Evolutionary conservation across 2,329 filamentous ascomycete genomes (phyloP).

Genomic region (Alternaria sp.): DNA sequence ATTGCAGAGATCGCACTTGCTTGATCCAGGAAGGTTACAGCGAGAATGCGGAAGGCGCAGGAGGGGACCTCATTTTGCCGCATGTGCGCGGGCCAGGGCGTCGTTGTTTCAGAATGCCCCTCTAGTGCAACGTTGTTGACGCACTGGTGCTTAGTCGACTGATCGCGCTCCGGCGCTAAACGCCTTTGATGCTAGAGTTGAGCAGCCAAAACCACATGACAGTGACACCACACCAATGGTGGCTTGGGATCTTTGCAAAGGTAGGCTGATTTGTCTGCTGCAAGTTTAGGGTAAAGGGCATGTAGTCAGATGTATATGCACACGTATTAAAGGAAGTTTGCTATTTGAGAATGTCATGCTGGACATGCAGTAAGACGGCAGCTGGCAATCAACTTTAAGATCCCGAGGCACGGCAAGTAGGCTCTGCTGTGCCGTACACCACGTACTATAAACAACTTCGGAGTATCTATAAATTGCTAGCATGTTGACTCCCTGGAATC

Average conservation of each 20-base stretch:
- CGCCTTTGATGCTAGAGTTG: not conserved
- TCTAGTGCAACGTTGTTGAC: slow-evolving; percentile 14
- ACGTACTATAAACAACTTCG: not conserved
- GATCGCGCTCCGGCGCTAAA: slow-evolving; percentile 13
- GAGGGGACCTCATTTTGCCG: slow-evolving; percentile 11
- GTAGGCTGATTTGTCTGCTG: not conserved
- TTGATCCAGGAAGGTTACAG: slow-evolving; percentile 13
- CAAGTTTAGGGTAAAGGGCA: not conserved
- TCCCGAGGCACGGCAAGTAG: not conserved
- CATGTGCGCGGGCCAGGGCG: slow-evolving; percentile 8
- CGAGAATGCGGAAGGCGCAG: slow-evolving; percentile 7
- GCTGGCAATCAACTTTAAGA: not conserved
- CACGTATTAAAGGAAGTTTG: not conserved
- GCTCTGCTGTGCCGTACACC: not conserved
- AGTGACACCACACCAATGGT: not conserved
- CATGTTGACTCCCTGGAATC: not conserved
- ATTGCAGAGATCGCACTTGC: slow-evolving; percentile 16
- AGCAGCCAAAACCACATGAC: not conserved
- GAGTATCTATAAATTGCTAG: not conserved
- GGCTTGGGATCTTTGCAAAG: not conserved
- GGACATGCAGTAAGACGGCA: slow-evolving; percentile 9
- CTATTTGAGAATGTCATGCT: not conserved
- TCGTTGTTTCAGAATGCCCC: slow-evolving; percentile 17
- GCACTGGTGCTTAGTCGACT: slow-evolving; percentile 15
- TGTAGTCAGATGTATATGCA: not conserved